Base-by-base conservation (phyloP, 1,284 basidiomycete genomes). In the Macrocystidia cucumis region DNA sequence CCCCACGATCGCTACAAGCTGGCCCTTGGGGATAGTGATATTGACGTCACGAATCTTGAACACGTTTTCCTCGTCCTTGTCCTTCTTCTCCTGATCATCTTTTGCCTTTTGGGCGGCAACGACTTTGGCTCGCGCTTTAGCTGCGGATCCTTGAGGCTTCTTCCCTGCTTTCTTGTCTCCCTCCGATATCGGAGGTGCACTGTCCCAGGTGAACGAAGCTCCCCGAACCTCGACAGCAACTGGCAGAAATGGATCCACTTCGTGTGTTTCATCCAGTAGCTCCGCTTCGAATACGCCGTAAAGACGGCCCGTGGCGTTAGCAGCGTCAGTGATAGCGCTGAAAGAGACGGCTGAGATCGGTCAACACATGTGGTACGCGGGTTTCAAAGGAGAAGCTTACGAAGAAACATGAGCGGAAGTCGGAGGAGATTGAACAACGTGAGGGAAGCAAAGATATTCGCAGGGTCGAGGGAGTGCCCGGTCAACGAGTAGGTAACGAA, bases 201-300 rank as follows among this genome's bases (percentile, higher is more conserved):
- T 72, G 49, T 95, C 91, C 91, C 91, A 95, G 0, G 77, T 77
- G 54, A 93, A 93, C 7, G 76, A 74, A 2, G 78, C 89, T 37
- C 69, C 62, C 25, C 73, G 62, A 31, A 87, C 72, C 36, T 70
- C 64, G 38, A 95, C 50, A 2, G 87, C 90, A 25, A 65, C 60
- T 7, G 71, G 60, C 20, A 85, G 56, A 36, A 73, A 59, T 12
- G 67, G 55, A 34, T 79, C 65, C 4, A 67, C 54, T 4, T 60
- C 47, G 20, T 71, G 63, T 1, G 63, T 68, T 39, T 84, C 75
- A 5, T 71, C 66, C 4, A 83, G 61, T 3, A 77, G 65, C 51
- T 93, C 91, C 2, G 89, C 88, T 39, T 82, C 78, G 45, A 90
- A 90, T 9, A 89, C 77, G 16, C 63, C 71, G 40, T 74, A 62